phyloP scores from a whole-genome alignment of 2,329 filamentous ascomycete species.

The Boeremia exigua region DNA sequence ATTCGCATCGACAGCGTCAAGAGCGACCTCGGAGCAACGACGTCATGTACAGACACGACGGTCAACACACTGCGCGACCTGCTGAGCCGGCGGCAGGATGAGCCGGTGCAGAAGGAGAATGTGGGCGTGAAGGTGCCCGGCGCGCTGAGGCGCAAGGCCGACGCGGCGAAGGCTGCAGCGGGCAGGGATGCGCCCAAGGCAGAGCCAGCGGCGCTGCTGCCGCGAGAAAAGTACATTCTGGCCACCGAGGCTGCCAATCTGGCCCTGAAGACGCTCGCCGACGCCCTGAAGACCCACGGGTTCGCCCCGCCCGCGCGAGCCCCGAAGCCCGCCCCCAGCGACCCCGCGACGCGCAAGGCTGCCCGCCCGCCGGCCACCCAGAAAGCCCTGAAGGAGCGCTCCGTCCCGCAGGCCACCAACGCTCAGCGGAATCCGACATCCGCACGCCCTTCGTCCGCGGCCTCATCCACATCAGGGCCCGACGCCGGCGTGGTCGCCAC shows the following conservation, averaged over 20 bases:
- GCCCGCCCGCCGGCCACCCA: constrained; percentile 53
- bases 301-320: constrained; percentile 17
- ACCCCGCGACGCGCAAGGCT: constrained; percentile 31
- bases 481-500: constrained; percentile 56
- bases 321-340: constrained; percentile 32
- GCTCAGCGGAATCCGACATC: constrained; percentile 47
- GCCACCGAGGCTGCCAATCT: constrained; percentile 77
- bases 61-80: constrained; percentile 55
- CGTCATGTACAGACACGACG: constrained; percentile 58
- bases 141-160: constrained; percentile 34
- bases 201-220: constrained; percentile 49
- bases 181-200: constrained; percentile 48
- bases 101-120: constrained; percentile 43
- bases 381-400: constrained; percentile 66
- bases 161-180: constrained; percentile 37
- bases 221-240: constrained; percentile 68
- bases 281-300: constrained; percentile 63
- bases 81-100: constrained; percentile 46
- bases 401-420: constrained; percentile 66
- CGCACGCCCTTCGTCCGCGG: constrained; percentile 49
- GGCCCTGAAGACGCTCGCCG: constrained; percentile 71
- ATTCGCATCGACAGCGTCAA: constrained; percentile 57
- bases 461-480: constrained; percentile 31
- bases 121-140: constrained; percentile 35
- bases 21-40: constrained; percentile 53